Conservation (phyloP, 148 eudicot species). For the Talinum fruticosum region DNA sequence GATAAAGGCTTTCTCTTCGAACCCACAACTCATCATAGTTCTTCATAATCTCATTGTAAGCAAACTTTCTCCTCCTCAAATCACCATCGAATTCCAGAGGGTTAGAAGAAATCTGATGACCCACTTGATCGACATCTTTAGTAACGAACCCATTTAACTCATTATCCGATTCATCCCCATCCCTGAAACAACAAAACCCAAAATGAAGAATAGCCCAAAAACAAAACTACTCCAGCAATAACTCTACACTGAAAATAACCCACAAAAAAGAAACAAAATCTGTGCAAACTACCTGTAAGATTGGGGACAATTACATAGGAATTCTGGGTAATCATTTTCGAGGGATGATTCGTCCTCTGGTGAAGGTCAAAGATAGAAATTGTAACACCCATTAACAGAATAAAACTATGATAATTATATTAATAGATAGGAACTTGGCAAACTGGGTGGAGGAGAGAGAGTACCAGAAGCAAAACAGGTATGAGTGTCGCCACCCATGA, state of each 20-base stretch:
- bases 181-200: slow-evolving; percentile 15
- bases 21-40: slow-evolving; percentile 40
- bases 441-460: background rate
- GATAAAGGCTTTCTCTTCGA: slow-evolving; percentile 36
- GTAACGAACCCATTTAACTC: slow-evolving; percentile 27
- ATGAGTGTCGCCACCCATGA: slow-evolving; percentile 32
- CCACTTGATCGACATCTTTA: slow-evolving; percentile 27
- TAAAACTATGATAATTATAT: background rate
- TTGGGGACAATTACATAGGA: slow-evolving; percentile 15
- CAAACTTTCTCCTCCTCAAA: slow-evolving; percentile 33
- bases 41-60: slow-evolving; percentile 40
- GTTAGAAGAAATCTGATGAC: slow-evolving; percentile 18
- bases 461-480: slow-evolving; percentile 25
- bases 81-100: slow-evolving; percentile 30
- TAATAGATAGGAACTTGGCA: background rate
- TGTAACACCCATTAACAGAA: background rate
- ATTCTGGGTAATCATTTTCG: slow-evolving; percentile 25
- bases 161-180: slow-evolving; percentile 25
- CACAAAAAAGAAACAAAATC: background rate
- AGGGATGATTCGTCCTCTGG: slow-evolving; percentile 38
- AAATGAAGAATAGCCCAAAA: background rate
- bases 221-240: background rate
- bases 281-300: slow-evolving; percentile 27
- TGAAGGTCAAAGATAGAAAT: background rate
- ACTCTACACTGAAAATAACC: background rate